Percentiles rank a stretch among this genome's conserved stretches.
These are phyloP conservation scores for Sonneratia alba DNA, from an alignment of 345 rosid genomes.

Conservation along the genomic window DNA sequence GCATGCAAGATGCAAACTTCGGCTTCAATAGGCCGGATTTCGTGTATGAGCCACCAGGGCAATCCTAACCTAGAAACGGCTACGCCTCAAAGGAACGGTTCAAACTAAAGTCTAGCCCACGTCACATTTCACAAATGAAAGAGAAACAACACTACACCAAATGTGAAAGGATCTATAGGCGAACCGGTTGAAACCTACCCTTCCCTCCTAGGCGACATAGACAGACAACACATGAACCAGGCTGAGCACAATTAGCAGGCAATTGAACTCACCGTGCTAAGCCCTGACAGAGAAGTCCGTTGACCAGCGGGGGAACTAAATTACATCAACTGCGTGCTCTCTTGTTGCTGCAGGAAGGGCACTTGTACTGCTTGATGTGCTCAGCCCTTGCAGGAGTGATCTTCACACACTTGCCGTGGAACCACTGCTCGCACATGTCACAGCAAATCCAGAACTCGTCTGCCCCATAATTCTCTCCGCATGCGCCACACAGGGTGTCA, in stretches of 20 bases:
- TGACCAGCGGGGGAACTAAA: conserved; percentile 1
- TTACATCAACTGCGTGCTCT: conserved; percentile 45
- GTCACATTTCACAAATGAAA: background rate
- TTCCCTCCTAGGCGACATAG: background rate
- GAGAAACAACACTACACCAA: background rate
- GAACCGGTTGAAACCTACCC: background rate
- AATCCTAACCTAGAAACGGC: too few relatives aligned
- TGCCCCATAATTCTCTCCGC: conserved; percentile 46
- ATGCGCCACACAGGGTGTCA: conserved; percentile 54
- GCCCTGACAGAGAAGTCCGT: background rate
- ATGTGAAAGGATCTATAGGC: background rate
- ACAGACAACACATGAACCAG: background rate
- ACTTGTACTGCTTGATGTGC: conserved; percentile 86
- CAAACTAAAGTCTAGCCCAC: background rate
- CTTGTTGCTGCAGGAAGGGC: conserved; percentile 93
- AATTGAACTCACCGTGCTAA: background rate
- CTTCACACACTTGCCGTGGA: conserved; percentile 80
- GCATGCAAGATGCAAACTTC: too few relatives aligned
- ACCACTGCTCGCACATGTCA: conserved; percentile 58
- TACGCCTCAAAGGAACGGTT: background rate
- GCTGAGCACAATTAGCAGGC: background rate
- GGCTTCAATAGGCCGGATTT: too few relatives aligned
- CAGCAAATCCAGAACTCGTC: conserved; percentile 73
- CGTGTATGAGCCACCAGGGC: too few relatives aligned
- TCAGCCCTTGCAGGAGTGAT: conserved; percentile 89